Percentiles rank a stretch among this genome's conserved stretches.
Evolutionary conservation across 2,329 filamentous ascomycete species (phyloP).

Genomic region (Orbilia blumenaviensis): DNA sequence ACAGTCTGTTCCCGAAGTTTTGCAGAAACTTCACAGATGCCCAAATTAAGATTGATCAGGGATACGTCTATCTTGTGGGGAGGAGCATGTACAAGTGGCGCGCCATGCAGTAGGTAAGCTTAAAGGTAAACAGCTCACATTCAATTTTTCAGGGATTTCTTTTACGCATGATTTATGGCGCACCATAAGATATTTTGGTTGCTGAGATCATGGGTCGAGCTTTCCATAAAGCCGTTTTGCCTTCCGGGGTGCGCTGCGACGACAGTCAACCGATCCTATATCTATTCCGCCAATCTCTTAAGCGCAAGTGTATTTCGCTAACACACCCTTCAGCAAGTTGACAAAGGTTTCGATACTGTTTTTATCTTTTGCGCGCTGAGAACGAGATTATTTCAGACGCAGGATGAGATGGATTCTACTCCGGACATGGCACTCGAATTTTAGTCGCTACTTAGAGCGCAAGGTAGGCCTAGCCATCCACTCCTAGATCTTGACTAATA

Average conservation of each 20-base stretch:
- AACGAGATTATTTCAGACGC: too few relatives aligned
- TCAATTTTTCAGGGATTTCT: background rate
- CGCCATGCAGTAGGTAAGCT: conserved; percentile 1
- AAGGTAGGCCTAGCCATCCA: too few relatives aligned
- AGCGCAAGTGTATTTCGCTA: conserved; percentile 9
- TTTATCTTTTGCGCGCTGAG: background rate
- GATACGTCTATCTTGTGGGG: conserved; percentile 14
- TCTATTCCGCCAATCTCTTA: background rate
- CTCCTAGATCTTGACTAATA: too few relatives aligned
- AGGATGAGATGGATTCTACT: too few relatives aligned
- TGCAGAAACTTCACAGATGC: conserved; percentile 15
- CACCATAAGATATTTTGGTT: conserved; percentile 33
- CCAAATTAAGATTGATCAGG: conserved; percentile 27
- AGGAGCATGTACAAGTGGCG: conserved; percentile 1
- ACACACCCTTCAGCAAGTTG: conserved; percentile 25
- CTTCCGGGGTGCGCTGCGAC: conserved; percentile 22
- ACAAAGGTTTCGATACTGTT: background rate
- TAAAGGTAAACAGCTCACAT: conserved; percentile 19
- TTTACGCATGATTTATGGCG: conserved; percentile 19
- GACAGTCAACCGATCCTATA: background rate
- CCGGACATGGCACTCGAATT: too few relatives aligned
- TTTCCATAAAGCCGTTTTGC: too few relatives aligned
- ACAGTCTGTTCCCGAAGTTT: conserved; percentile 2
- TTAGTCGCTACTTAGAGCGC: too few relatives aligned
- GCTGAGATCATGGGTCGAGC: conserved; percentile 38